Base-by-base conservation (phyloP, 495 filamentous ascomycete genomes). In the Thermothielavioides terrestris region DNA sequence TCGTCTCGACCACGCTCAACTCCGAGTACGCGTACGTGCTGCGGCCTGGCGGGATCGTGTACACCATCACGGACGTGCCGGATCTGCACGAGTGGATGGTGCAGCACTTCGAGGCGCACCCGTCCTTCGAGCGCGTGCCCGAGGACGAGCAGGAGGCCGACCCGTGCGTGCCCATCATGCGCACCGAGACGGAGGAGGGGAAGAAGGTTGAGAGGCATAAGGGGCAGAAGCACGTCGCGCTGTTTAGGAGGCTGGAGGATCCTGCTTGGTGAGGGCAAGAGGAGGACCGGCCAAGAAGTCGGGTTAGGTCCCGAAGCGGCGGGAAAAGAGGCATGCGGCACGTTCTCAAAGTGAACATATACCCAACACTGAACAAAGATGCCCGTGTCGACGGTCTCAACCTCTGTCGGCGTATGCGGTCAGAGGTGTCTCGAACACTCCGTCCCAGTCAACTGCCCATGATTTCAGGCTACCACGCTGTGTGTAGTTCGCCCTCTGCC, bases 11-110 rank as follows among this genome's bases (percentile, higher is more conserved):
- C 41, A 86, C 84, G 5, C 71, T 98, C 49, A 87, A 85, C 58
- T 84, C 87, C 0, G 92, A 98, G 67, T 98, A 98, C 66, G 92
- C 92, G 1, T 98, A 86, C 62, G 85, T 85, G 8, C 57, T 98
- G 53, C 72, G 75, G 41, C 89, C 89, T 0, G 88, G 88, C 4
- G 92, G 92, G 2, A 73, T 89, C 35, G 73, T 94, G 34, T 98
- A 96, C 59, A 96, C 91, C 21, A 95, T 98, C 57, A 97, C 92
- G 31, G 92, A 98, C 66, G 92, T 98, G 26, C 85, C 94, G 66
- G 89, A 95, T 59, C 76, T 97, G 58, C 86, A 94, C 65, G 72
- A 79, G 53, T 98, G 92, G 92, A 90, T 98, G 80, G 77, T 88
- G 53, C 72, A 77, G 57, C 86, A 94, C 71, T 89, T 97, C 59